These are phyloP conservation scores for Cercospora sesami DNA, from an alignment of 2,329 filamentous ascomycete species.

Conservation along the genomic window DNA sequence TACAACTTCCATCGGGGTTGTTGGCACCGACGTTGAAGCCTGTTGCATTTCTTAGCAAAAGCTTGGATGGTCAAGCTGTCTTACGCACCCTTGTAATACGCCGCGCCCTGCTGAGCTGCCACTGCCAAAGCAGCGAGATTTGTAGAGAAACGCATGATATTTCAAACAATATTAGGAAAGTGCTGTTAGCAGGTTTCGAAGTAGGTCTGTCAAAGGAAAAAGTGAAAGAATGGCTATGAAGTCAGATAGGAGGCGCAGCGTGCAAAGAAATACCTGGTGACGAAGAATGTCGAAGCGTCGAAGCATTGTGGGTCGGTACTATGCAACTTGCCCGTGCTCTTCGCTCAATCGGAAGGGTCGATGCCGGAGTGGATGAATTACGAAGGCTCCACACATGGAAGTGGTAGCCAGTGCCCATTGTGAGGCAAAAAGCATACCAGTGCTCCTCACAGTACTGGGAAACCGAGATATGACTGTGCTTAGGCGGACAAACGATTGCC, in stretches of 20 bases:
- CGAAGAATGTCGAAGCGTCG: slow-evolving; percentile 2
- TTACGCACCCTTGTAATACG: slow-evolving; percentile 40
- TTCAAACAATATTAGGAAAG: background rate
- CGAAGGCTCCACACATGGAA: background rate
- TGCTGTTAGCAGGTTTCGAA: background rate
- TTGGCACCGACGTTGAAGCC: slow-evolving; percentile 48
- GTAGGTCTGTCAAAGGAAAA: background rate
- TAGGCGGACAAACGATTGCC: background rate
- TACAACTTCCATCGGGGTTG: slow-evolving; percentile 44
- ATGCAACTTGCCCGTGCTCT: slow-evolving; percentile 8
- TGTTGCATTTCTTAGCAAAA: background rate
- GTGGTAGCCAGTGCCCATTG: background rate
- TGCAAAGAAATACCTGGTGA: slow-evolving; percentile 6
- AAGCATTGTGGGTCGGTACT: slow-evolving; percentile 16
- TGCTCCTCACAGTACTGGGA: background rate
- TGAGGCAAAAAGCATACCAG: background rate
- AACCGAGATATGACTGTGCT: background rate
- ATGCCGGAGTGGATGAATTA: slow-evolving; percentile 14
- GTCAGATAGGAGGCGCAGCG: background rate
- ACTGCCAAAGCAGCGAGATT: slow-evolving; percentile 38
- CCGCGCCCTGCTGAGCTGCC: slow-evolving; percentile 36
- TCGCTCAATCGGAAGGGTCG: slow-evolving; percentile 16
- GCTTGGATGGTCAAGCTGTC: background rate
- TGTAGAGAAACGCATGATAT: slow-evolving; percentile 34
- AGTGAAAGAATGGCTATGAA: background rate